These are phyloP conservation scores for Thuja plicata DNA, from an alignment of 83 land plant species.

Conservation along the genomic window DNA sequence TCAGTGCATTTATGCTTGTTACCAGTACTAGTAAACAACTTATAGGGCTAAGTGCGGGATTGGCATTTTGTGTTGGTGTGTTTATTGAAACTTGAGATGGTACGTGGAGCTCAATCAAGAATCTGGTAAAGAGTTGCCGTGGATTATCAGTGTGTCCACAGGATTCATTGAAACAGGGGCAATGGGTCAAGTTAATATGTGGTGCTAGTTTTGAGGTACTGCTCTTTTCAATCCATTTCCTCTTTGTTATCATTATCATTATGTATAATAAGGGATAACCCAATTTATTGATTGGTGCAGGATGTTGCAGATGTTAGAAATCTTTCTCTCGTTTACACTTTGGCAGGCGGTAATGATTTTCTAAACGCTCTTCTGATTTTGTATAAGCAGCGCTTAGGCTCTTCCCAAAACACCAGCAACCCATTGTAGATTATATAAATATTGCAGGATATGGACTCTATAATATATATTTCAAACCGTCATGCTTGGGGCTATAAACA, in stretches of 20 bases:
- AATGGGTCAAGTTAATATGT: constrained; percentile 96
- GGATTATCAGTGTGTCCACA: no score
- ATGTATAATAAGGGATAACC: background rate
- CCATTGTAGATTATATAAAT: no score
- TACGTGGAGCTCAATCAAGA: background rate
- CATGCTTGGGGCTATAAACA: no score
- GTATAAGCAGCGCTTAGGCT: background rate
- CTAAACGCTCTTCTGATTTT: background rate
- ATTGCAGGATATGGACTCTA: no score
- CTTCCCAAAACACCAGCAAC: background rate
- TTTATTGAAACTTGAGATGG: background rate
- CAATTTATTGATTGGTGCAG: constrained; percentile 35
- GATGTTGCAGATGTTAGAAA: constrained; percentile 90
- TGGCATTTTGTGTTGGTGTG: background rate
- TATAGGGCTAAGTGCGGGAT: background rate
- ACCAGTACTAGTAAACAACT: no score
- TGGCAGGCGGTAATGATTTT: constrained; percentile 75
- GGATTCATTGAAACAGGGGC: background rate
- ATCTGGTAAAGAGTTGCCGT: background rate
- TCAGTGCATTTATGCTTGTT: background rate
- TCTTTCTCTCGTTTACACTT: constrained; percentile 89
- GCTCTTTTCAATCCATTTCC: background rate
- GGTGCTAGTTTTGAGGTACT: constrained; percentile 98
- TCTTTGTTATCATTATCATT: background rate
- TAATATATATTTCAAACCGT: no score